phyloP scores from a whole-genome alignment of 139 green algal species.

The Auxenochlorella pyrenoidosa region DNA sequence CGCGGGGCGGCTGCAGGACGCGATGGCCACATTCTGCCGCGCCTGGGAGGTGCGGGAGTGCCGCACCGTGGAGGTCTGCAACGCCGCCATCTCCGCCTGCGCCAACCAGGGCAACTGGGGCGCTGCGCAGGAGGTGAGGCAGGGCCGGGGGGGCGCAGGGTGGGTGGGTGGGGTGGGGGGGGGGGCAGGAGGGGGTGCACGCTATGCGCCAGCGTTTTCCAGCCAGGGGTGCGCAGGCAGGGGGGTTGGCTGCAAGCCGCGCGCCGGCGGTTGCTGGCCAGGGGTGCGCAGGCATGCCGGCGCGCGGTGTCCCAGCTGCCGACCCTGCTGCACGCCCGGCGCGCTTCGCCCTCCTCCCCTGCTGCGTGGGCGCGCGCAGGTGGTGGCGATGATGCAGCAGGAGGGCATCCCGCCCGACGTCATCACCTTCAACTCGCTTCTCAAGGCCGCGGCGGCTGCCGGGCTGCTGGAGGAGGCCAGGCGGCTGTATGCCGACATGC shows the following conservation, averaged over 20 bases:
- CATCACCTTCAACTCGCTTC: slow-evolving; percentile 63
- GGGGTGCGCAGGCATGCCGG: too few species aligned
- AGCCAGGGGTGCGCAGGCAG: too few species aligned
- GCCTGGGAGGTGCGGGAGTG: slow-evolving; percentile 23
- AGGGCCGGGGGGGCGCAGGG: not conserved
- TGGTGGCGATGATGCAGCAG: slow-evolving; percentile 29
- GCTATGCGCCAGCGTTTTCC: too few species aligned
- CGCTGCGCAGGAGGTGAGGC: slow-evolving; percentile 33
- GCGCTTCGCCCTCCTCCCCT: not conserved
- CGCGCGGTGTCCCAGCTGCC: too few species aligned
- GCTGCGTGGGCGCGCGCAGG: not conserved
- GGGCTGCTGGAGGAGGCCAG: slow-evolving; percentile 26
- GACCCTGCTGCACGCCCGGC: too few species aligned
- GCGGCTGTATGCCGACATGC: slow-evolving; percentile 42
- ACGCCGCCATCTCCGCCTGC: slow-evolving; percentile 58
- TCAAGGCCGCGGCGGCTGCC: slow-evolving; percentile 43
- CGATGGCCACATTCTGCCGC: slow-evolving; percentile 31
- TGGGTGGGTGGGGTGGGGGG: not conserved
- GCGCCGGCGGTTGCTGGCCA: too few species aligned
- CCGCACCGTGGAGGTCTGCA: slow-evolving; percentile 49
- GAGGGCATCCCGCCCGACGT: slow-evolving; percentile 45
- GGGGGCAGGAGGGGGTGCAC: too few species aligned
- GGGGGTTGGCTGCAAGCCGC: too few species aligned
- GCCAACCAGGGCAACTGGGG: slow-evolving; percentile 38
- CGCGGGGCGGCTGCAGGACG: slow-evolving; percentile 24